Evolutionary conservation across 495 filamentous ascomycete species (phyloP), one percentile per base, ranked within the genome.

Genomic region (Acidiella bohemica): DNA sequence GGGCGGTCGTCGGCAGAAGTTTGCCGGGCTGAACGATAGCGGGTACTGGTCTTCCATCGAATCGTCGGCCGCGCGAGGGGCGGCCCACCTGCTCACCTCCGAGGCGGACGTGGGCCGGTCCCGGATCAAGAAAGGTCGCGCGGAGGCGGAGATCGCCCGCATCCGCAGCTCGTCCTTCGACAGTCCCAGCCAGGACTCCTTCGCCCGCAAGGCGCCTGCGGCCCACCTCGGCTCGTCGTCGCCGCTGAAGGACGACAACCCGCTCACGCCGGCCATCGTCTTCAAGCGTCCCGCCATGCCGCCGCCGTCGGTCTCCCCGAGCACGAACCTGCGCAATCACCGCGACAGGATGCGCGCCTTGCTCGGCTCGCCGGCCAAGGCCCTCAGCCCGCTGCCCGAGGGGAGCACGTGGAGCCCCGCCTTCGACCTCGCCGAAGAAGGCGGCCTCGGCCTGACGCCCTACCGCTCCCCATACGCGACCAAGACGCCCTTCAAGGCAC

Each of bases 1-100:
- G 14, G 68, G 67, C 47, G 73, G 68, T 10, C 63, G 68, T 10
- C 72, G 76, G 34, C 88, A 83, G 32, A 87, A 82, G 54, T 72
- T 75, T 49, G 64, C 65, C 3, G 73, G 75, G 11, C 76, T 93
- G 64, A 85, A 93, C 49, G 90, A 97, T 53, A 94, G 87, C 57
- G 90, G 90, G 9, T 97, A 95, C 58, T 93, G 93, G 52, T 97
- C 90, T 1, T 95, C 88, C 0, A 64, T 97, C n/a, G 90, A 95
- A 31, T 96, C 90, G 1, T 95, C 90, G 0, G 84, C 69, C n/a
- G 67, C 83, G 50, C 72, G 87, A 23, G 76, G 79, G 20, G 73
- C 75, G 37, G 73, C 73, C 39, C 54, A 64, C 24, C 65, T 73
- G 41, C 67, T 80, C 40, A 80, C 76, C 7, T 84, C 82, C 2